Percentiles rank a stretch among this genome's conserved stretches.
These are phyloP conservation scores for Aspergillus pseudotamarii DNA, from an alignment of 2,329 filamentous ascomycete species.

Conservation along the genomic window DNA sequence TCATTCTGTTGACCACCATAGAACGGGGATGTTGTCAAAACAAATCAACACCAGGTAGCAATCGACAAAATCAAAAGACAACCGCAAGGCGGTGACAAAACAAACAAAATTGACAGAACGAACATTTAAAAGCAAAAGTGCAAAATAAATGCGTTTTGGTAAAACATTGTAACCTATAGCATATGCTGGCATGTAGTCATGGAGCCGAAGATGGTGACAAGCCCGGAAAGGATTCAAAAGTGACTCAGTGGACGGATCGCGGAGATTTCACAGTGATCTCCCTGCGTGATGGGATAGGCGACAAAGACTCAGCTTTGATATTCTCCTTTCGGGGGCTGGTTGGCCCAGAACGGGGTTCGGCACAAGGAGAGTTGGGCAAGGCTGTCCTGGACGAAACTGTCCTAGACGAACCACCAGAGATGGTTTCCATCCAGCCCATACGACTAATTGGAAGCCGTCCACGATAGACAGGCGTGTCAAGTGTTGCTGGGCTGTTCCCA, in stretches of 20 bases:
- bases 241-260: constrained; percentile 33
- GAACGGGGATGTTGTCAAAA: constrained; percentile 18
- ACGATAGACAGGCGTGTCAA: constrained; percentile 43
- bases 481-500: constrained; percentile 37
- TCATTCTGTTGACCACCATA: constrained; percentile 18
- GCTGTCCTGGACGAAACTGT: constrained; percentile 37
- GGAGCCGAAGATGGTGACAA: background rate
- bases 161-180: background rate
- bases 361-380: constrained; percentile 33
- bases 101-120: constrained; percentile 12
- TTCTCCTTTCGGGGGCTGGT: constrained; percentile 47
- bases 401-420: constrained; percentile 40
- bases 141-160: background rate
- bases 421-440: constrained; percentile 34
- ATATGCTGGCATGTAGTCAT: background rate
- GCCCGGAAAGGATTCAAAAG: too few relatives aligned
- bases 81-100: constrained; percentile 18
- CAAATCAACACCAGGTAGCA: constrained; percentile 24
- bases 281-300: constrained; percentile 43
- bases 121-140: constrained; percentile 6
- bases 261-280: constrained; percentile 40
- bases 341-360: constrained; percentile 37
- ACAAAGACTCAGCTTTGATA: constrained; percentile 39
- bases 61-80: constrained; percentile 19
- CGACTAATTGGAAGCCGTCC: constrained; percentile 31